phyloP scores from a whole-genome alignment of 768 basidiomycete genomes.

The Pleurotus cornucopiae region DNA sequence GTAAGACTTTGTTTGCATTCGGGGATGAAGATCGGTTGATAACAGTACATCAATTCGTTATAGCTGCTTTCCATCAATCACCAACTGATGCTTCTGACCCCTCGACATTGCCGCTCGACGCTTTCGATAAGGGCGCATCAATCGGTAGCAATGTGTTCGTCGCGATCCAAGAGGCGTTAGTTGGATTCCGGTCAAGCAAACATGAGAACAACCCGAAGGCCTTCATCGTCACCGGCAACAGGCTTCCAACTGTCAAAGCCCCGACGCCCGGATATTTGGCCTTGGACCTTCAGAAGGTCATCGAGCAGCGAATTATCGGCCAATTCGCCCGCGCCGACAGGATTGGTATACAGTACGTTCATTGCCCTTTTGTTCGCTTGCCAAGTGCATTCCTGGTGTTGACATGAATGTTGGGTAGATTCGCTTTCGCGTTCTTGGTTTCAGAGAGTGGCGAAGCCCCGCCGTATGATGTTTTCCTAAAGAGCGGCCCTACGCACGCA shows the following conservation, averaged over 20 bases:
- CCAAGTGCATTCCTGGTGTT: background rate
- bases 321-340: slow-evolving; percentile 16
- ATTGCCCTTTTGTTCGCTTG: background rate
- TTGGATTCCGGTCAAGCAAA: slow-evolving; percentile 17
- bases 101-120: slow-evolving; percentile 19
- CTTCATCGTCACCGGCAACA: slow-evolving; percentile 28
- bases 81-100: slow-evolving; percentile 16
- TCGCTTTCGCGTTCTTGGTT: slow-evolving; percentile 24
- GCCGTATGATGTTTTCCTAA: slow-evolving; percentile 12
- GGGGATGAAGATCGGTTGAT: background rate
- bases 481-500: slow-evolving; percentile 22
- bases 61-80: slow-evolving; percentile 13
- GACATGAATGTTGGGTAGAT: slow-evolving; percentile 13
- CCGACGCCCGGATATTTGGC: slow-evolving; percentile 10
- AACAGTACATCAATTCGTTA: background rate
- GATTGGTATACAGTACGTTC: slow-evolving; percentile 15
- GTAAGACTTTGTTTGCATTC: slow-evolving; percentile 17
- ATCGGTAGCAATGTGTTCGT: slow-evolving; percentile 18
- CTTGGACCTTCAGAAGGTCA: slow-evolving; percentile 21
- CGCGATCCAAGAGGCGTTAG: slow-evolving; percentile 23
- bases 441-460: slow-evolving; percentile 15
- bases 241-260: slow-evolving; percentile 19
- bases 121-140: slow-evolving; percentile 11
- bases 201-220: slow-evolving; percentile 19
- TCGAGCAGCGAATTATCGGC: slow-evolving; percentile 18